Evolutionary conservation across 371 early-diverging fungal genomes (phyloP).

Genomic region (Actinomortierella wolfii): DNA sequence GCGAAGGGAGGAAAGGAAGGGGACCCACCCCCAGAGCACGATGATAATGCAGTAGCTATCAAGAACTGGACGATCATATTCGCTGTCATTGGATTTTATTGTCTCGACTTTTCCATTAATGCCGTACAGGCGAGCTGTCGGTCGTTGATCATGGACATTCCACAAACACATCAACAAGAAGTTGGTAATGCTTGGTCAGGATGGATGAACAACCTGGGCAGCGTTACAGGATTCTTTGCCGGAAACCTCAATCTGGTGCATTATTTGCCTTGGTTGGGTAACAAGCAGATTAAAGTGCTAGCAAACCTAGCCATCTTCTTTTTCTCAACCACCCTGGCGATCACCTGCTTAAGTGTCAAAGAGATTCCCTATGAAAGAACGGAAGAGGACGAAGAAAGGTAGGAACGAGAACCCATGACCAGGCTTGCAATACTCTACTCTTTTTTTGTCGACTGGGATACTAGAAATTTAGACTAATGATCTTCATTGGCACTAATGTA

Average conservation of each 20-base stretch:
- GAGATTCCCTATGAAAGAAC: conserved; percentile 48
- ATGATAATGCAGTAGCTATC: conserved; percentile 16
- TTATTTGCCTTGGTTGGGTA: conserved; percentile 61
- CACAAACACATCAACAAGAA: conserved; percentile 72
- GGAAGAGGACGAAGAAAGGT: conserved; percentile 26
- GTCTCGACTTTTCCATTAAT: conserved; percentile 81
- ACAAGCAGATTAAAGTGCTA: conserved; percentile 66
- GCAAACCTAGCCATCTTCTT: conserved; percentile 64
- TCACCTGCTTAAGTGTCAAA: conserved; percentile 57
- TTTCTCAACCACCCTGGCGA: conserved; percentile 51
- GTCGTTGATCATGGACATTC: conserved; percentile 76
- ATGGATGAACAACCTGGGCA: conserved; percentile 72
- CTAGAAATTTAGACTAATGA: too few species aligned
- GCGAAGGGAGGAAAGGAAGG: neutral
- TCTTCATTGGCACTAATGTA: too few species aligned
- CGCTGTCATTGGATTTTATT: conserved; percentile 74
- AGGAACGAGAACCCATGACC: neutral
- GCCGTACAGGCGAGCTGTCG: conserved; percentile 73
- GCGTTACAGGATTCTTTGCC: conserved; percentile 73
- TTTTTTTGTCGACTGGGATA: neutral
- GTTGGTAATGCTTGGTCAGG: conserved; percentile 75
- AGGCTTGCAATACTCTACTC: neutral
- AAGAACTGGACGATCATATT: conserved; percentile 53
- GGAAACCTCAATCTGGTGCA: conserved; percentile 64
- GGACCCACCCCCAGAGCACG: too few species aligned